Conservation (phyloP, 192 early-diverging fungal species). For the Coemansia sp. region DNA sequence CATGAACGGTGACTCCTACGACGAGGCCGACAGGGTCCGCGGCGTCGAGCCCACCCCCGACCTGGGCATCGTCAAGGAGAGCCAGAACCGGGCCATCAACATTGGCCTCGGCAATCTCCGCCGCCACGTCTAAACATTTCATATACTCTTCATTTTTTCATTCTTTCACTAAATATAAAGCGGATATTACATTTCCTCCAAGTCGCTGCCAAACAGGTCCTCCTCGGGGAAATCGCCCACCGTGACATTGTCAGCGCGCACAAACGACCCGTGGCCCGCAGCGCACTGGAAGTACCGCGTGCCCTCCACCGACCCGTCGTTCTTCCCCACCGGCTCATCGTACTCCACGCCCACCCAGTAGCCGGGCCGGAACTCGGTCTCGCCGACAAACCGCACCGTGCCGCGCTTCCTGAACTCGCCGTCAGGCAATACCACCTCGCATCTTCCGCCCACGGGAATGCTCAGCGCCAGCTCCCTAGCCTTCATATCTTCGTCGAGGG, state of each 20-base stretch:
- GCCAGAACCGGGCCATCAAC: conserved; percentile 49
- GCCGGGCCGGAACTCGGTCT: conserved; percentile 77
- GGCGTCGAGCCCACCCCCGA: conserved; percentile 37
- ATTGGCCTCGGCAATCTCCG: conserved; percentile 49
- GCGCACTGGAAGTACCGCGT: conserved; percentile 75
- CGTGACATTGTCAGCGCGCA: conserved; percentile 84
- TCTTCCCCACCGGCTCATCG: conserved; percentile 95
- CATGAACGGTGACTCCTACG: background rate
- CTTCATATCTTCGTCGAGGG: conserved; percentile 73
- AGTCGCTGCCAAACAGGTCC: conserved; percentile 69
- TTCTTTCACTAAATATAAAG: conserved; percentile 6
- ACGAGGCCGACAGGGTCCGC: conserved; percentile 18
- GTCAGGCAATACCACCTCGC: conserved; percentile 70
- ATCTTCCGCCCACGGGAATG: conserved; percentile 79
- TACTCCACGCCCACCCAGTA: conserved; percentile 94
- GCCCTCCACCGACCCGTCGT: conserved; percentile 85
- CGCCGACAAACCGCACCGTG: conserved; percentile 73
- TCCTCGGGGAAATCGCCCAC: conserved; percentile 95
- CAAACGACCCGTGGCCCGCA: conserved; percentile 80
- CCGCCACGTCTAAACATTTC: conserved; percentile 24
- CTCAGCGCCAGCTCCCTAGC: conserved; percentile 56
- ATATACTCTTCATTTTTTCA: background rate
- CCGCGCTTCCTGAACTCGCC: conserved; percentile 58
- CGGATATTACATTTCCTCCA: conserved; percentile 61
- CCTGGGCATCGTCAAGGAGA: conserved; percentile 34